These are phyloP conservation scores for Pleoardoris graminearum DNA, from an alignment of 2,329 filamentous ascomycete genomes.

Conservation along the genomic window DNA sequence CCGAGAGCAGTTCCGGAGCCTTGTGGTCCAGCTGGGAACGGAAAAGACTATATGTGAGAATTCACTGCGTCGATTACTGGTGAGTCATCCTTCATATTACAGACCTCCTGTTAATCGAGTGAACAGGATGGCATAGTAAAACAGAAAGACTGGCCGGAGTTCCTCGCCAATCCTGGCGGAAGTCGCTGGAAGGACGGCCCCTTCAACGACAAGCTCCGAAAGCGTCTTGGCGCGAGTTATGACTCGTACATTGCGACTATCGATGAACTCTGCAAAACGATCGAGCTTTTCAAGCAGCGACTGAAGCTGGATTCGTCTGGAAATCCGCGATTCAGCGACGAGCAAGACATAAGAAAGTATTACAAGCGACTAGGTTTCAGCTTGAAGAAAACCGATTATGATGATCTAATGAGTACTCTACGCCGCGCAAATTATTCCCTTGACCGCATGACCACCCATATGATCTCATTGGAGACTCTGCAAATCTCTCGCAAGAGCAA, in stretches of 20 bases:
- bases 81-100: not conserved
- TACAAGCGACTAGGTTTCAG: constrained; percentile 37
- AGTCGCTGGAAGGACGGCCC: constrained; percentile 23
- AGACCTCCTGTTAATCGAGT: too few species aligned
- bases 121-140: constrained; percentile 21
- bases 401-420: constrained; percentile 28
- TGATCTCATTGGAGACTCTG: constrained; percentile 18
- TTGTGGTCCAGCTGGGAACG: constrained; percentile 25
- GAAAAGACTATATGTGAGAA: constrained; percentile 35
- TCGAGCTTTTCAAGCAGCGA: constrained; percentile 18
- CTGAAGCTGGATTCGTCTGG: constrained; percentile 21
- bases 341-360: constrained; percentile 30
- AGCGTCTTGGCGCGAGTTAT: constrained; percentile 18
- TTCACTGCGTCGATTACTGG: constrained; percentile 28
- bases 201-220: constrained; percentile 17
- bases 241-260: constrained; percentile 23
- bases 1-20: constrained; percentile 22
- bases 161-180: constrained; percentile 26
- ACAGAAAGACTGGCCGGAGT: constrained; percentile 21
- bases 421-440: constrained; percentile 25
- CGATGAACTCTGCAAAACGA: constrained; percentile 9
- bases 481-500: constrained; percentile 8
- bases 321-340: constrained; percentile 26
- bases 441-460: constrained; percentile 29
- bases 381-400: constrained; percentile 31